Evolutionary conservation across 2,329 filamentous ascomycete genomes (phyloP), one percentile per base, ranked within the genome.

Genomic region (Aspergillus fijiensis): DNA sequence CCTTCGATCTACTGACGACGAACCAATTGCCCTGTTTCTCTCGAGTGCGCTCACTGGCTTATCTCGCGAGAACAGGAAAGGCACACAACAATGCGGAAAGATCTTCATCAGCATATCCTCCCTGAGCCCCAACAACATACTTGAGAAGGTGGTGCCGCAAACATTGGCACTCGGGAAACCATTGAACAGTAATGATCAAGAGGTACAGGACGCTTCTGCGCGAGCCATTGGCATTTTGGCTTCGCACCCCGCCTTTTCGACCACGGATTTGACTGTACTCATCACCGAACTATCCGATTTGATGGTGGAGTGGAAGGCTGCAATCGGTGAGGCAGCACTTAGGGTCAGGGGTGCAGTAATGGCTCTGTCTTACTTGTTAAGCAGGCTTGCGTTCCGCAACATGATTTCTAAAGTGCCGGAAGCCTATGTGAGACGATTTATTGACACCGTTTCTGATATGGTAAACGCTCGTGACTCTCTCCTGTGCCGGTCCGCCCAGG

Each of bases 201-300:
- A 86, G 57, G 82, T 89, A 5, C 84, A 93, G 39, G 79, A 81
- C 42, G 79, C 88, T 29, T 87, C 88, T 1, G 87, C 91, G 16
- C 87, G 87, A 61, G 84, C 87, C 0, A 86, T 92, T 67, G 93
- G 92, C 0, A 89, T 96, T 12, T 76, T 97, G 5, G 87, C 85
- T 1, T 89, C 91, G 0, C 89, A 94, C 72, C 69, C 75, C 31
- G 69, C 74, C 4, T 76, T 77, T 59, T 67, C 80, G 2, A 65
- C 76, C 0, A 69, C 74, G 12, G 69, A 77, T 3, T 67, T 87
- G 12, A 68, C 76, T 9, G 75, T 73, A 16, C 74, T 80, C 9
- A 70, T 87, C 25, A 64, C 74, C 16, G 69, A 76, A 0, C 76
- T 89, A 14, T 76, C 85, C 6, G 69, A 74, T 16, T 80, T 81